Evolutionary conservation across 805 yeast species (phyloP), one percentile per base, ranked within the genome.

Genomic region (Kuraishia capsulata): DNA sequence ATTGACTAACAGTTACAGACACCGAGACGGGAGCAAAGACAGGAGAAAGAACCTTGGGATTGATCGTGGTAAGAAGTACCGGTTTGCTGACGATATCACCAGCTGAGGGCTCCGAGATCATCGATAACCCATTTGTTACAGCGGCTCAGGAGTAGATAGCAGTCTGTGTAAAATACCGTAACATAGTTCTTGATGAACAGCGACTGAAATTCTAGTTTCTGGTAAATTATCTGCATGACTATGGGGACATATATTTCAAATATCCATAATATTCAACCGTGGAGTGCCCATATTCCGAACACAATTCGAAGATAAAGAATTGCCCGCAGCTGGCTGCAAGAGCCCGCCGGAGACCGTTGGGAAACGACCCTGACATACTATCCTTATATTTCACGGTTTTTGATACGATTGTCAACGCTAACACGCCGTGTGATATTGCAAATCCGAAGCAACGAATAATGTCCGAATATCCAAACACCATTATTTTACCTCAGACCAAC

Each of bases 51-150:
- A 61, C 65, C 3, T 65, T 88, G 36, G 95, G 95, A 0, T 65
- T 73, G 26, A 88, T 87, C 18, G 90, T 90, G 33, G 85, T 84
- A 5, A 78, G 96, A 60, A 94, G 97, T 11, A 88, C 94, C 3
- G 67, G 79, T 39, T 59, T 90, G 41, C 71, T 84, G 48, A 74
- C 86, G 3, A 71, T 79, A 52, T 78, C 89, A 3, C 90, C 94
- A 18, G 69, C 73, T 29, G 79, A 81, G 36, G 92, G 94, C 9
- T 68, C 75, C 47, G 84, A 77, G 50, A 62, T 66, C 41, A 81
- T 84, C 51, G 79, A 73, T 34, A 83, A 83, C 51, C 92, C 92
- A 8, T 82, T 81, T 53, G 59, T 48, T 10, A 32, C 30, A 11
- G 36, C 30, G 18, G 33, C 36, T 18, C 38, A 33, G 38, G 33